Conservation (phyloP, 257 asterid genomes). For the Eucommia ulmoides region DNA sequence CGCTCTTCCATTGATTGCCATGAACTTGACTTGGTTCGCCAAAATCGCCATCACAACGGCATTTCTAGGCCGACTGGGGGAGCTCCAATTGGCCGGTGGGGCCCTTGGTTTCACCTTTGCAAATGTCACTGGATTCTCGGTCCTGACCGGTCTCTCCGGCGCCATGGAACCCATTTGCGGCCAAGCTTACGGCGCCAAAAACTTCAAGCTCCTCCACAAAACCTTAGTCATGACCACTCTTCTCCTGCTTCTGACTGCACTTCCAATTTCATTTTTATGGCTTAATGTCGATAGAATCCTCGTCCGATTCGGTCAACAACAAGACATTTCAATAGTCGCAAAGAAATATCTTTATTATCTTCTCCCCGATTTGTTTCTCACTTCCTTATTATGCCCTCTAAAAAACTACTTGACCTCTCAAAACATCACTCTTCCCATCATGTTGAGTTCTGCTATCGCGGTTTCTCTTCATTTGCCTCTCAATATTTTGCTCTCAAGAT, state of each 20-base stretch:
- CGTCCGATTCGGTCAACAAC: slow-evolving; percentile 48
- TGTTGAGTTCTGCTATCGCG: slow-evolving; percentile 55
- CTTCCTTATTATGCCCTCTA: slow-evolving; percentile 55
- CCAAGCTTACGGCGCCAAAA: slow-evolving; percentile 80
- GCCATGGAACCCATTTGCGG: slow-evolving; percentile 97
- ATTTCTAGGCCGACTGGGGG: slow-evolving; percentile 73
- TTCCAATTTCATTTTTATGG: slow-evolving; percentile 66
- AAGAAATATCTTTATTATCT: slow-evolving; percentile 39
- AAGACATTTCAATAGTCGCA: slow-evolving; percentile 48
- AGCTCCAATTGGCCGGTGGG: slow-evolving; percentile 60
- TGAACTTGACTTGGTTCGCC: slow-evolving; percentile 78
- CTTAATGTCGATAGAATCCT: slow-evolving; percentile 62
- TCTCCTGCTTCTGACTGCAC: slow-evolving; percentile 26
- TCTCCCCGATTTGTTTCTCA: slow-evolving; percentile 54
- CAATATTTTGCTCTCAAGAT: slow-evolving; percentile 35
- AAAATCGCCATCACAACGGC: slow-evolving; percentile 69
- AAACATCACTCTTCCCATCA: slow-evolving; percentile 48
- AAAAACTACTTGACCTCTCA: slow-evolving; percentile 66
- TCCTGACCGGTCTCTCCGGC: slow-evolving; percentile 56
- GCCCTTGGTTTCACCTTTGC: slow-evolving; percentile 66
- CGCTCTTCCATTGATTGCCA: slow-evolving; percentile 38
- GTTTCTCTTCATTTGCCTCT: slow-evolving; percentile 49
- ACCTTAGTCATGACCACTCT: slow-evolving; percentile 50
- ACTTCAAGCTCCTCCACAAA: slow-evolving; percentile 63
- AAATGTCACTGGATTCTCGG: slow-evolving; percentile 67